phyloP scores from a whole-genome alignment of 2,329 filamentous ascomycete species.

The Anthostomella pinea region DNA sequence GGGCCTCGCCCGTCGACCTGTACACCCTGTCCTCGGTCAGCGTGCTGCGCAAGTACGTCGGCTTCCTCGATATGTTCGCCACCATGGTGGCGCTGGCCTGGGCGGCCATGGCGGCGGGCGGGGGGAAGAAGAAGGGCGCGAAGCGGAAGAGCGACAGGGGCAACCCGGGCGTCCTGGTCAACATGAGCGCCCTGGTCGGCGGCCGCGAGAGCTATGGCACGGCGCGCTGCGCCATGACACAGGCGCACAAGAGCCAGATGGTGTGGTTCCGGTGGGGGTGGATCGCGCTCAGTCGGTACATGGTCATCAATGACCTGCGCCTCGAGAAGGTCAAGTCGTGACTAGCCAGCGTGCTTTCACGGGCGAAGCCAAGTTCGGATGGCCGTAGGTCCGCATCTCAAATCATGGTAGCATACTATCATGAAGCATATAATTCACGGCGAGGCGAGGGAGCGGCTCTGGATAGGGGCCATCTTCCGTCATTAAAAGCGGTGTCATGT shows the following conservation, averaged over 20 bases:
- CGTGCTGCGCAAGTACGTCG: conserved; percentile 76
- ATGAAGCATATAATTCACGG: no score
- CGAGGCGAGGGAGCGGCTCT: no score
- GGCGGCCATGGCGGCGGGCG: no score
- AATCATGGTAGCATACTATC: no score
- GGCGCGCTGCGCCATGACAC: conserved; percentile 84
- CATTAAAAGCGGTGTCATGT: no score
- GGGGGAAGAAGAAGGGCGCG: no score
- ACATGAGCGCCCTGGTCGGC: conserved; percentile 65
- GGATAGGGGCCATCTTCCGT: no score
- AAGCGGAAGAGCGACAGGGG: conserved; percentile 39
- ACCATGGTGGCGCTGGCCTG: conserved; percentile 59
- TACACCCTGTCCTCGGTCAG: conserved; percentile 79
- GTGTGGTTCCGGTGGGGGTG: conserved; percentile 96
- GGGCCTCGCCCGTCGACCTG: conserved; percentile 71
- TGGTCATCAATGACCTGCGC: conserved; percentile 88
- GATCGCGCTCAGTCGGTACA: conserved; percentile 88
- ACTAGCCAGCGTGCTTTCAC: no score
- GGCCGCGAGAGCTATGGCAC: conserved; percentile 49
- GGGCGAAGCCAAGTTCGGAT: no score
- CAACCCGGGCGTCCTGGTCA: conserved; percentile 61
- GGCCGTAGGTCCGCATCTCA: no score
- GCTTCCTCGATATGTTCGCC: conserved; percentile 70
- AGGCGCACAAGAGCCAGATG: conserved; percentile 94
- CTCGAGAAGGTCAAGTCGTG: conserved; percentile 41